These are phyloP conservation scores for Myriangium duriaei DNA, from an alignment of 2,329 filamentous ascomycete species.

Conservation along the genomic window DNA sequence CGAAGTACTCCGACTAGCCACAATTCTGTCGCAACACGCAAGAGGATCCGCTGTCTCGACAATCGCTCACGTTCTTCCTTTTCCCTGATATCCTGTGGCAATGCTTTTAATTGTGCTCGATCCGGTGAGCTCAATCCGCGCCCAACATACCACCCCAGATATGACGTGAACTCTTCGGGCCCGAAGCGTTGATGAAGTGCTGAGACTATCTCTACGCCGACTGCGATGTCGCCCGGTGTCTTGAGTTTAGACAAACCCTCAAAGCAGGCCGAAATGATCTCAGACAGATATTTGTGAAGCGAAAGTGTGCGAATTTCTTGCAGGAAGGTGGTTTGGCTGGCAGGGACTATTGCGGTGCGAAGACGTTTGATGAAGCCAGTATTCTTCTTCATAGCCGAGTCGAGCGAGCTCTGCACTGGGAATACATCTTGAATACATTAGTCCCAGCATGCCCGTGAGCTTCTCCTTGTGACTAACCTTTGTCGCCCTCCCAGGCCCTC, in stretches of 20 bases:
- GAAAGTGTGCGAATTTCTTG: slow-evolving; percentile 84
- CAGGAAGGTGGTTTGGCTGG: slow-evolving; percentile 71
- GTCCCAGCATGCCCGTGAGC: slow-evolving; percentile 12
- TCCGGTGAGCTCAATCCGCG: slow-evolving; percentile 86
- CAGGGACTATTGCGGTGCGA: slow-evolving; percentile 72
- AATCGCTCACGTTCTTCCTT: slow-evolving; percentile 93
- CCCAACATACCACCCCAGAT: slow-evolving; percentile 83
- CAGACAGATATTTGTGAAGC: slow-evolving; percentile 90
- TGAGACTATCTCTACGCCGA: slow-evolving; percentile 84
- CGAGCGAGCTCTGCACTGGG: slow-evolving; percentile 63
- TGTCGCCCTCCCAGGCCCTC: slow-evolving; percentile 78
- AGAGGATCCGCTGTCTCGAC: slow-evolving; percentile 67
- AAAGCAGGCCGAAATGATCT: slow-evolving; percentile 91
- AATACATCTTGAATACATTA: slow-evolving; percentile 54
- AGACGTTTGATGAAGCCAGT: slow-evolving; percentile 96
- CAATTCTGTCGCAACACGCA: slow-evolving; percentile 85
- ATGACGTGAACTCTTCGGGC: slow-evolving; percentile 76
- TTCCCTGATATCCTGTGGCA: slow-evolving; percentile 72
- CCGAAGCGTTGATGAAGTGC: slow-evolving; percentile 94
- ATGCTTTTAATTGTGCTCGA: slow-evolving; percentile 65
- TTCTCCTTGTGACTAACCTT: slow-evolving; percentile 51
- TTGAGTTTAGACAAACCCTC: slow-evolving; percentile 90
- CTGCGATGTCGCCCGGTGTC: slow-evolving; percentile 78
- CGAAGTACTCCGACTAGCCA: slow-evolving; percentile 86
- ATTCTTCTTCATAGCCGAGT: slow-evolving; percentile 95